Evolutionary conservation across 139 green algal genomes (phyloP).

Genomic region (Spirogloea muscicola): DNA sequence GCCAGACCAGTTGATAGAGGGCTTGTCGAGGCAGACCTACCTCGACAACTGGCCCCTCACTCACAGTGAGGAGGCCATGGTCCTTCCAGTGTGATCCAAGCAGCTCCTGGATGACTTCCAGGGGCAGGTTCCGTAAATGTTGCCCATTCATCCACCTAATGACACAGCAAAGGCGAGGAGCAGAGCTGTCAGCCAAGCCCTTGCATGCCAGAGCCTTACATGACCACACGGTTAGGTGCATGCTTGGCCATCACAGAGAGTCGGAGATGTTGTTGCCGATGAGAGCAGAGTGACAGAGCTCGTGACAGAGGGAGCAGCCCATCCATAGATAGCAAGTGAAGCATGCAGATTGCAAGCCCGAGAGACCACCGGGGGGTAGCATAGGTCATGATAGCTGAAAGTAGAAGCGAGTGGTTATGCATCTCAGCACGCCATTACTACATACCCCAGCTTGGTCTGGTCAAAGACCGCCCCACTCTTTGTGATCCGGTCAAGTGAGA

Average conservation of each 20-base stretch:
- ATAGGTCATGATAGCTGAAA: background rate
- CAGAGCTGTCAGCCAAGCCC: background rate
- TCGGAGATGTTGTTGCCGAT: background rate
- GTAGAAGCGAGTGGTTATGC: slow-evolving; percentile 1
- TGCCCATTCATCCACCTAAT: slow-evolving; percentile 71
- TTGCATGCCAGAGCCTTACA: background rate
- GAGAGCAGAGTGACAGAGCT: background rate
- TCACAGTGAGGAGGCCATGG: slow-evolving; percentile 56
- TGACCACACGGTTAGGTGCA: background rate
- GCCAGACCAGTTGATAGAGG: background rate
- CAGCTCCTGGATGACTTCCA: slow-evolving; percentile 49
- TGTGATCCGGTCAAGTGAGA: slow-evolving; percentile 88
- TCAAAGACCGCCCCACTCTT: slow-evolving; percentile 95
- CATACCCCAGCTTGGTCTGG: slow-evolving; percentile 57
- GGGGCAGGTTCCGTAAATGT: slow-evolving; percentile 69
- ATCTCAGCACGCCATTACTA: too few species aligned
- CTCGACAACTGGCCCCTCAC: slow-evolving; percentile 16
- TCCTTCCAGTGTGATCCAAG: slow-evolving; percentile 54
- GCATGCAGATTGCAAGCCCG: background rate
- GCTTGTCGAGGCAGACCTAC: background rate
- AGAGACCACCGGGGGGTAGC: background rate
- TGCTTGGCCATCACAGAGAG: background rate
- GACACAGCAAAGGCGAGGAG: slow-evolving; percentile 57
- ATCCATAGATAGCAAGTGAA: background rate
- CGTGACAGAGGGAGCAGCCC: background rate